A percentile compares a stretch with the other conserved stretches of the same genome.
These are phyloP conservation scores for Drechmeria coniospora DNA, from an alignment of 2,329 filamentous ascomycete genomes.

Conservation along the genomic window DNA sequence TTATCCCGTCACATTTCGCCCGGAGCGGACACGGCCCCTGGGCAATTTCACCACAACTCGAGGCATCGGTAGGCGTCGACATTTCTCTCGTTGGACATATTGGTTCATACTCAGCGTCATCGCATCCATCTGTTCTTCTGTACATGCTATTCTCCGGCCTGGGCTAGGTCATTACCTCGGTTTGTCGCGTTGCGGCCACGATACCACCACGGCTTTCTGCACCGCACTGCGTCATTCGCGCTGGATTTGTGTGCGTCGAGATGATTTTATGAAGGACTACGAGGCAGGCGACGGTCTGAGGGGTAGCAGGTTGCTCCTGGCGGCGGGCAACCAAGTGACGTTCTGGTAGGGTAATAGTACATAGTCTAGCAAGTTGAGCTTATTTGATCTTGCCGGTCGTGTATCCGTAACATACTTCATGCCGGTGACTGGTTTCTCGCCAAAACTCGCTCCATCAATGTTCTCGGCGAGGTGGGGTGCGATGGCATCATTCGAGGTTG, in stretches of 20 bases:
- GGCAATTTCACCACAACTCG: conserved; percentile 3
- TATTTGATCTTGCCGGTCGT: too few species aligned
- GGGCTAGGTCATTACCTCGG: conserved; percentile 13
- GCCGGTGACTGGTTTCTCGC: too few species aligned
- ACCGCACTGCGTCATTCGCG: conserved; percentile 16
- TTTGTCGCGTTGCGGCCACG: conserved; percentile 10
- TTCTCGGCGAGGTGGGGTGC: too few species aligned
- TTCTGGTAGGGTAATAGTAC: too few species aligned
- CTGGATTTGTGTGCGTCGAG: conserved; percentile 6
- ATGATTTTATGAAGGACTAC: not conserved
- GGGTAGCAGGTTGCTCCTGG: not conserved
- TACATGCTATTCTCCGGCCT: conserved; percentile 20
- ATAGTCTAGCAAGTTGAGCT: too few species aligned
- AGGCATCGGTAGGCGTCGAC: conserved; percentile 14
- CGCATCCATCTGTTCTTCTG: conserved; percentile 11
- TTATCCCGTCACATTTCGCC: conserved; percentile 7
- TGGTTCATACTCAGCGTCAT: conserved; percentile 13
- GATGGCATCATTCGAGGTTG: too few species aligned
- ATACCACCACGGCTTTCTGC: conserved; percentile 17
- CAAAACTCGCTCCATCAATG: too few species aligned
- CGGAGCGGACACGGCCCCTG: not conserved
- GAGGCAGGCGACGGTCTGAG: not conserved
- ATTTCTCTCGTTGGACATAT: conserved; percentile 16
- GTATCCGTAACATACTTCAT: too few species aligned
- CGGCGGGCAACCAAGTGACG: not conserved